Conservation (phyloP, 768 basidiomycete genomes). For the Amanita rubescens region DNA sequence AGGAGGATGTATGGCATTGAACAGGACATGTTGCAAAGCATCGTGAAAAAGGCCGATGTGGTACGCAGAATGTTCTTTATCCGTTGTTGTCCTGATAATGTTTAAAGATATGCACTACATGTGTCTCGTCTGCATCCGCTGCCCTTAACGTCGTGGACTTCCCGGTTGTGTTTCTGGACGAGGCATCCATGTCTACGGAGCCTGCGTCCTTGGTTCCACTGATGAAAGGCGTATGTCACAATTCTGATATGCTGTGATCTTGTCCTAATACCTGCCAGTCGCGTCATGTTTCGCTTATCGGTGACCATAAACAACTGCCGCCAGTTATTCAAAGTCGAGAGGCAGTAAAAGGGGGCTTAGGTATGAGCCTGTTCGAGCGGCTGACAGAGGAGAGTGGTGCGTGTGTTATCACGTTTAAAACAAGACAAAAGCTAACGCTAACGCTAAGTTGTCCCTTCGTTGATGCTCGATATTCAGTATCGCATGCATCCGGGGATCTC, state of each 20-base stretch:
- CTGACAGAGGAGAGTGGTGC: constrained; percentile 76
- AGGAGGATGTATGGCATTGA: constrained; percentile 46
- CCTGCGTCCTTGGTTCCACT: constrained; percentile 86
- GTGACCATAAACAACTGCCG: constrained; percentile 95
- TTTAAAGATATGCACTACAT: constrained; percentile 79
- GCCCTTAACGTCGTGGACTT: constrained; percentile 74
- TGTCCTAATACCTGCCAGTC: too few species aligned
- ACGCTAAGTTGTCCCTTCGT: constrained; percentile 64
- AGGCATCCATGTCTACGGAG: constrained; percentile 96
- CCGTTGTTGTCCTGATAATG: background rate
- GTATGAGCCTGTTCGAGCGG: constrained; percentile 82
- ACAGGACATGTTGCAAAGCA: constrained; percentile 56
- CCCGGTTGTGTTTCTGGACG: constrained; percentile 89
- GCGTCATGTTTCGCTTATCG: constrained; percentile 79
- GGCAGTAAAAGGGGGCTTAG: constrained; percentile 66
- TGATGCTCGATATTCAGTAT: constrained; percentile 94
- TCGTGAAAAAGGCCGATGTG: constrained; percentile 63
- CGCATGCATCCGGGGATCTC: constrained; percentile 94
- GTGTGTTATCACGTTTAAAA: constrained; percentile 19
- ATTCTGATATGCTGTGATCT: too few species aligned
- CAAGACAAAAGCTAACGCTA: background rate
- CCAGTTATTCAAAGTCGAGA: constrained; percentile 77
- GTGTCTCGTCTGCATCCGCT: constrained; percentile 65
- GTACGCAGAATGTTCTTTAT: constrained; percentile 34
- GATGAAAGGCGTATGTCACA: constrained; percentile 79